Evolutionary conservation across 139 green algal genomes (phyloP).

Genomic region (Cymbomonas tetramitiformis): DNA sequence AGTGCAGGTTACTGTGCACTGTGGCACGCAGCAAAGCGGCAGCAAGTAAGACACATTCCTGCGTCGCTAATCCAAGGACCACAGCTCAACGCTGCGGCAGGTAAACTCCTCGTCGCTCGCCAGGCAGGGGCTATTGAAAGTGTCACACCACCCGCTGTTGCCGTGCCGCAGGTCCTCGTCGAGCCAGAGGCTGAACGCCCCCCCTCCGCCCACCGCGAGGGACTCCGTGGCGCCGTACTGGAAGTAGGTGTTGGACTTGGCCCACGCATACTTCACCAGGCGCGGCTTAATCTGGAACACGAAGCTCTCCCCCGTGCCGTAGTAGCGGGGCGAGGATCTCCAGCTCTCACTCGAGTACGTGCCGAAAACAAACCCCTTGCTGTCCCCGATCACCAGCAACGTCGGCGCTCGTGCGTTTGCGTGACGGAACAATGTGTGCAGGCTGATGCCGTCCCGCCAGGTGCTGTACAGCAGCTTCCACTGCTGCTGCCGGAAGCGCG

Average conservation of each 20-base stretch:
- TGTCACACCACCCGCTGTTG: slow-evolving; percentile 42
- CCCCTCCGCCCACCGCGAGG: slow-evolving; percentile 32
- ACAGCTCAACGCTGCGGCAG: slow-evolving; percentile 51
- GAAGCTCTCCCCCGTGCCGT: slow-evolving; percentile 61
- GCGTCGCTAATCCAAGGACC: slow-evolving; percentile 5
- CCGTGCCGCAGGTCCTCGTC: slow-evolving; percentile 54
- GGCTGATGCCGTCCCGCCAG: slow-evolving; percentile 7
- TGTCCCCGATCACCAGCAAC: neutral
- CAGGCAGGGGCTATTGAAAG: slow-evolving; percentile 49
- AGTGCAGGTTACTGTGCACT: no score
- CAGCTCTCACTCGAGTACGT: slow-evolving; percentile 46
- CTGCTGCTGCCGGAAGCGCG: neutral
- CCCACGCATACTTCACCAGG: slow-evolving; percentile 14
- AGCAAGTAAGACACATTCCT: no score
- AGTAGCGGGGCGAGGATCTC: slow-evolving; percentile 43
- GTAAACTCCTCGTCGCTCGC: slow-evolving; percentile 42
- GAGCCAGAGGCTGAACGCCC: slow-evolving; percentile 52
- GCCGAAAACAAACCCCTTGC: neutral
- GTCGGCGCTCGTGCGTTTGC: neutral
- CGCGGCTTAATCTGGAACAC: slow-evolving; percentile 47
- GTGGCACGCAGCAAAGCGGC: no score
- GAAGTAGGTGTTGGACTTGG: slow-evolving; percentile 20
- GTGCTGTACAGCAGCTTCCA: slow-evolving; percentile 19
- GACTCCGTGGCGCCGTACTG: slow-evolving; percentile 6
- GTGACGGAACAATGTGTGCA: slow-evolving; percentile 10